Percentiles rank a stretch among this genome's conserved stretches.
Evolutionary conservation across 2,329 filamentous ascomycete genomes (phyloP).

Genomic region (Microsporum ferrugineum): DNA sequence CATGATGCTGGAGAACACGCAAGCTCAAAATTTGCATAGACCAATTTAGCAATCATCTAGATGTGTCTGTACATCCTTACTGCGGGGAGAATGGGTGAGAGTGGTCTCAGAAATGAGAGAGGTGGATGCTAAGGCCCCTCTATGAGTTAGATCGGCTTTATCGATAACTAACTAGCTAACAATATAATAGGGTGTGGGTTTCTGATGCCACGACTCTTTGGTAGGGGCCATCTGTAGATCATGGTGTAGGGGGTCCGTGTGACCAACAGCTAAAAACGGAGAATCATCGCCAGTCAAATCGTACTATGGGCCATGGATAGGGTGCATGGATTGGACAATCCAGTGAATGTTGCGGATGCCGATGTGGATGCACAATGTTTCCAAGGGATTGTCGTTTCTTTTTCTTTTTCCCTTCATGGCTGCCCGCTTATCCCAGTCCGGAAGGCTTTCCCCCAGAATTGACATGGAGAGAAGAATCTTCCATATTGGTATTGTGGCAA

Average conservation of each 20-base stretch:
- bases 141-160: neutral
- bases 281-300: neutral
- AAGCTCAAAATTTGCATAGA: neutral
- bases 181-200: neutral
- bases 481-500: neutral
- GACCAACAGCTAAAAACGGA: conserved; percentile 1
- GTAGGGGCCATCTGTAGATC: neutral
- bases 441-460: neutral
- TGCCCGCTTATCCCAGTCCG: neutral
- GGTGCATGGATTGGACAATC: neutral
- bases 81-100: neutral
- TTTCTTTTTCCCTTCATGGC: neutral
- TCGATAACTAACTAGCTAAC: neutral
- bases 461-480: too few species aligned
- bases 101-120: neutral
- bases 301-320: neutral
- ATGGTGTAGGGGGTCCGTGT: conserved; percentile 1
- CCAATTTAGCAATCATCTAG: neutral
- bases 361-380: neutral
- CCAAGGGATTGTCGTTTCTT: neutral
- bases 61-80: neutral
- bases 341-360: neutral
- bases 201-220: neutral
- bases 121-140: neutral
- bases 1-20: neutral